A percentile compares a stretch with the other conserved stretches of the same genome.
These are phyloP conservation scores for Tolypocladium amazonense DNA, from an alignment of 2,329 filamentous ascomycete genomes.

Conservation along the genomic window DNA sequence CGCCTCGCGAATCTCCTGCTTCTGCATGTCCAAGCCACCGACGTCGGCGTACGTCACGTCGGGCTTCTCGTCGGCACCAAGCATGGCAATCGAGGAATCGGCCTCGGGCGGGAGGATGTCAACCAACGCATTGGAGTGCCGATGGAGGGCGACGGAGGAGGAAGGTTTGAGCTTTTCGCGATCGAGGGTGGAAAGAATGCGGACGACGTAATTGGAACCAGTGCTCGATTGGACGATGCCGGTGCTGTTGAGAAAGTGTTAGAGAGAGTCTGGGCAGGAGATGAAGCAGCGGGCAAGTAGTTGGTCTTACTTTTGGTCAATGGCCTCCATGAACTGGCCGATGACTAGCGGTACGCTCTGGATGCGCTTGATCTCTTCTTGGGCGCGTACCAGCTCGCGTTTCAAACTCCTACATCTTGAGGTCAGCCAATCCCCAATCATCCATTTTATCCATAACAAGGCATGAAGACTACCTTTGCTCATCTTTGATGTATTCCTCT, in stretches of 20 bases:
- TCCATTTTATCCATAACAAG: not conserved
- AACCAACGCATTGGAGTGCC: conserved; percentile 96
- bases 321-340: conserved; percentile 99
- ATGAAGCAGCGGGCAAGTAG: conserved; percentile 1
- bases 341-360: conserved; percentile 97
- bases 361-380: conserved; percentile 99
- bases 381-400: conserved; percentile 89
- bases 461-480: conserved; percentile 59
- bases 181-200: conserved; percentile 95
- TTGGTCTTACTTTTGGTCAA: conserved; percentile 81
- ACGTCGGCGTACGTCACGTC: conserved; percentile 98
- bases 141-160: conserved; percentile 92
- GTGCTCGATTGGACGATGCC: conserved; percentile 98
- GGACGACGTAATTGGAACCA: conserved; percentile 97
- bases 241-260: conserved; percentile 48
- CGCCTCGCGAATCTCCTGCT: conserved; percentile 97
- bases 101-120: conserved; percentile 98
- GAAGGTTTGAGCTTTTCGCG: conserved; percentile 97
- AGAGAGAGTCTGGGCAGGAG: conserved; percentile 1
- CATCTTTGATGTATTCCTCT: conserved; percentile 99
- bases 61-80: conserved; percentile 92
- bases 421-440: conserved; percentile 1
- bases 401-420: conserved; percentile 67
- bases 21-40: conserved; percentile 97
- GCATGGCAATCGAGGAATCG: conserved; percentile 97